Evolutionary conservation across 2,329 filamentous ascomycete genomes (phyloP).

Genomic region (Tolypocladium amazonense): DNA sequence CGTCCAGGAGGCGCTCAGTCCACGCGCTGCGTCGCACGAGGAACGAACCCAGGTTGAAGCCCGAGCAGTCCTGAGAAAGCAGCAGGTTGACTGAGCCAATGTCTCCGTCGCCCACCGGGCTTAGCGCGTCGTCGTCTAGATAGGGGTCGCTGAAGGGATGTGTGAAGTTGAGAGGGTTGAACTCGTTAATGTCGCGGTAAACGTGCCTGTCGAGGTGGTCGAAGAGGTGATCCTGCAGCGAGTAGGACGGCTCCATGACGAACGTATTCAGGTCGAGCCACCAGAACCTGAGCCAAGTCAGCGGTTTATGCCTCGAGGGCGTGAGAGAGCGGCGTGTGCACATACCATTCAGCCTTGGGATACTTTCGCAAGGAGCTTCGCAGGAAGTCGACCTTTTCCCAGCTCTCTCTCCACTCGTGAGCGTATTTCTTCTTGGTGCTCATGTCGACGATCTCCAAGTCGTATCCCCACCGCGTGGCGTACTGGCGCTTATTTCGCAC

Average conservation of each 20-base stretch:
- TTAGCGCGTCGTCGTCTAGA: constrained; percentile 65
- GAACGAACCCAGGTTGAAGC: constrained; percentile 95
- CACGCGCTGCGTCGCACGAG: constrained; percentile 77
- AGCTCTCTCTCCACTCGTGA: constrained; percentile 97
- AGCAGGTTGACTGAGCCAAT: constrained; percentile 75
- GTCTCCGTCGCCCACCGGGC: constrained; percentile 66
- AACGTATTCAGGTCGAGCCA: constrained; percentile 97
- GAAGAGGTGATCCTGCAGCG: constrained; percentile 85
- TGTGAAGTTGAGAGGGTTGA: constrained; percentile 88
- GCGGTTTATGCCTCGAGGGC: not conserved
- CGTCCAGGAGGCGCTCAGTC: constrained; percentile 83
- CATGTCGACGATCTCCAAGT: constrained; percentile 95
- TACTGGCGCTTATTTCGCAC: constrained; percentile 92
- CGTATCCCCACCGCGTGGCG: constrained; percentile 79
- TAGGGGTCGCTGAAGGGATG: constrained; percentile 68
- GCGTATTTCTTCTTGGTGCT: constrained; percentile 97
- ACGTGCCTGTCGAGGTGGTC: constrained; percentile 61
- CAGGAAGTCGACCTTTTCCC: constrained; percentile 97
- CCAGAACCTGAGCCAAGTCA: constrained; percentile 67
- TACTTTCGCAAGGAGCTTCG: constrained; percentile 85
- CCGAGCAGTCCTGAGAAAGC: constrained; percentile 84
- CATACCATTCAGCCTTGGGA: constrained; percentile 90
- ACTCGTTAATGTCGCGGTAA: constrained; percentile 93
- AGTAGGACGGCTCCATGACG: constrained; percentile 92
- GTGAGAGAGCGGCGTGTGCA: not conserved